Evolutionary conservation across 2,329 filamentous ascomycete genomes (phyloP), one percentile per base, ranked within the genome.

Genomic region (Cladosporium sp.): DNA sequence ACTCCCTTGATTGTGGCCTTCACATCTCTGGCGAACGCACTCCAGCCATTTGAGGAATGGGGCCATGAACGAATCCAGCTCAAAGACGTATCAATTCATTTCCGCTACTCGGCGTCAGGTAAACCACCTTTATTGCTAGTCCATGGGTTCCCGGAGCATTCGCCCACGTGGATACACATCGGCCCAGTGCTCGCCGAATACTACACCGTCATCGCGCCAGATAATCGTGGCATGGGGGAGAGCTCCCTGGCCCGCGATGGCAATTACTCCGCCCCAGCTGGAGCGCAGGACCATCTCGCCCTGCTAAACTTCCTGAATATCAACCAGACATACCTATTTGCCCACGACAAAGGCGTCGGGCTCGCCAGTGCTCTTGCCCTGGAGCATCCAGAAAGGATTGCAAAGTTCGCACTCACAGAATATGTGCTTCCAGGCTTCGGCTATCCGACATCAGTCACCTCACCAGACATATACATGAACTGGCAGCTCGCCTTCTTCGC

Each of bases 331-430:
- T 74, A 74, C 53, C 68, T 77, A 0, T 70, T 76, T 55, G 63
- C 69, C 0, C 74, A 77, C 55, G 74, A 77, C 52, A 76, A 75
- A 52, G 74, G 74, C 13, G 68, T 67, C 3, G 74, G 73, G 0
- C 62, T 72, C 31, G 72, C 73, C 2, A 58, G 68, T 0, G 72
- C 73, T 0, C 63, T 77, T 0, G 71, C 73, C 0, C 61, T 66
- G 4, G 63, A 70, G 49, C 53, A 74, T 54, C 71, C 69, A 0
- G 54, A 56, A 0, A 37, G 68, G 0, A 68, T 76, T 4, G 49
- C 63, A 46, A 62, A 63, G 32, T 54, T 77, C 2, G 68, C 61
- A 3, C 16, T 74, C 1, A 56, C 66, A 0, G 74, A 77, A 55
- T 76, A 76, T 45, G 33, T 58, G 1, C 64, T 75, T 3, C 74